Conservation (phyloP, 768 basidiomycete genomes). For the Strobilomyces dryophilus region DNA sequence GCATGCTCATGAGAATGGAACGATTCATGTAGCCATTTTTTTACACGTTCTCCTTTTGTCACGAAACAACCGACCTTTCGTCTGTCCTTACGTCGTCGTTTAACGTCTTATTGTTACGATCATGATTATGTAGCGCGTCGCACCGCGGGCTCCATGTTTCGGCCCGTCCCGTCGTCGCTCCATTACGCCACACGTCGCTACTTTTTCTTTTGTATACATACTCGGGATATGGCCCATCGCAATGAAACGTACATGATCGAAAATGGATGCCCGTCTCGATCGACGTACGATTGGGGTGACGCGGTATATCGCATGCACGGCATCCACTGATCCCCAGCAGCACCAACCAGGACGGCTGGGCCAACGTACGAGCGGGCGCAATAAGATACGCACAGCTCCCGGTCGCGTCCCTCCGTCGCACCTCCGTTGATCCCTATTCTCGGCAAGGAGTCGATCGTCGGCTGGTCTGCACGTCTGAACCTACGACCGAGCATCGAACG, state of each 20-base stretch:
- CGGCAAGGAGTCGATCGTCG: constrained; percentile 7
- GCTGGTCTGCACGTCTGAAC: too few species aligned
- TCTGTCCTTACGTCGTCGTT: constrained; percentile 15
- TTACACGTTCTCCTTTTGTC: background rate
- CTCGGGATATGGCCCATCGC: background rate
- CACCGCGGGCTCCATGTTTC: background rate
- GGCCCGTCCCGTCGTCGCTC: constrained; percentile 1
- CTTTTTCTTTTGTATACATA: background rate
- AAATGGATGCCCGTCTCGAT: background rate
- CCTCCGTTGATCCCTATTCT: constrained; percentile 3
- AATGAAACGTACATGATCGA: background rate
- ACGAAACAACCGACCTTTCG: constrained; percentile 15
- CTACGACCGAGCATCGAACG: too few species aligned
- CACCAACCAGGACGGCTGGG: background rate
- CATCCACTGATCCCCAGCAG: background rate
- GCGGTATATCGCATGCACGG: background rate
- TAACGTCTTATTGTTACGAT: background rate
- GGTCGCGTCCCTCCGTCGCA: constrained; percentile 9
- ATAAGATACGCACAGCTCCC: too few species aligned
- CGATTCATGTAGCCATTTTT: constrained; percentile 13
- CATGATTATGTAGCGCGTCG: constrained; percentile 1
- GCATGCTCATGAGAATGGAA: constrained; percentile 16
- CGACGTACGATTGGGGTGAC: too few species aligned
- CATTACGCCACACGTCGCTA: background rate
- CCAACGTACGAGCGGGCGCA: background rate